phyloP scores from a whole-genome alignment of 495 filamentous ascomycete species.

The Hypoxylon fuscum region DNA sequence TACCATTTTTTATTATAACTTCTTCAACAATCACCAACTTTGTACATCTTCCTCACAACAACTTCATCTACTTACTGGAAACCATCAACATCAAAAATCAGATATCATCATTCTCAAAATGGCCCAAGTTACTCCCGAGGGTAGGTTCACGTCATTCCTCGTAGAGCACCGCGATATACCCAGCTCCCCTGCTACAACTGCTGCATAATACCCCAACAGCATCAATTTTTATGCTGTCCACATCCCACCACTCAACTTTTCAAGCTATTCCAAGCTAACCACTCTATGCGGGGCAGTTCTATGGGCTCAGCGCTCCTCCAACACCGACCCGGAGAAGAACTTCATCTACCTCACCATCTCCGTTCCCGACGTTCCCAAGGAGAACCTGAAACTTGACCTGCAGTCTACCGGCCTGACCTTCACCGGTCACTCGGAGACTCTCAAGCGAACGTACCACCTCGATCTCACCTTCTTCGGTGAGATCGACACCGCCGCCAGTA shows the following conservation, averaged over 20 bases:
- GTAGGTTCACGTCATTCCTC: slow-evolving; percentile 16
- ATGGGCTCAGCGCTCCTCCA: slow-evolving; percentile 96
- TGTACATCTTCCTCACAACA: background rate
- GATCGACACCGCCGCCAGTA: slow-evolving; percentile 84
- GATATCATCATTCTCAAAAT: slow-evolving; percentile 30
- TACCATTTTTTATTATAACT: slow-evolving; percentile 3
- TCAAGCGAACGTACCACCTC: slow-evolving; percentile 85
- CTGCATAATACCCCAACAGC: too few relatives aligned
- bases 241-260: background rate
- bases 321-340: slow-evolving; percentile 82
- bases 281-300: slow-evolving; percentile 69
- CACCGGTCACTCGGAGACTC: slow-evolving; percentile 76
- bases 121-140: slow-evolving; percentile 47
- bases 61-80: slow-evolving; percentile 1
- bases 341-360: slow-evolving; percentile 91
- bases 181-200: too few relatives aligned
- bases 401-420: slow-evolving; percentile 81
- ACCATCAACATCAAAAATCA: background rate
- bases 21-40: background rate
- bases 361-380: slow-evolving; percentile 77
- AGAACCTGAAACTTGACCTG: slow-evolving; percentile 78
- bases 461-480: slow-evolving; percentile 91
- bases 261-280: slow-evolving; percentile 28
- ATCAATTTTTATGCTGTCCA: background rate
- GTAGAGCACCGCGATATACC: background rate